Base-by-base conservation (phyloP, 106 monocot species). In the Apostasia ramifera region DNA sequence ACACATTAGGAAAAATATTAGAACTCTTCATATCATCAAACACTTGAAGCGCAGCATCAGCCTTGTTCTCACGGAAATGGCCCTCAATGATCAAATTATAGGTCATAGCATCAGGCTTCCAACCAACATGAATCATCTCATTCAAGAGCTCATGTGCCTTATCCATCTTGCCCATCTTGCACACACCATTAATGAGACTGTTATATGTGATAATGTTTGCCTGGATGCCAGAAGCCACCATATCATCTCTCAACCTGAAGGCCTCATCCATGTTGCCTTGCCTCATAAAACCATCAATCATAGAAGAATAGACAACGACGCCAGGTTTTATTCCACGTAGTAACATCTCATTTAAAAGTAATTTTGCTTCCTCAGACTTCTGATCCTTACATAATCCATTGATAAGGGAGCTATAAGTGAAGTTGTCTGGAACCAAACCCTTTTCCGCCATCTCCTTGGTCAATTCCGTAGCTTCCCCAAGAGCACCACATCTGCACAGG, bases 281-380 rank as follows among this genome's bases (percentile, higher is more conserved):
- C 69, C 77, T 81, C 80, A 86, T 83, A 51, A 86, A 88, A 13
- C 94, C 94, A 74, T 95, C 94, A 52, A 88, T 91, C 65, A 91
- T 79, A 47, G 81, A 61, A 37, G 83, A 59, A 68, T 86, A 95
- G 56, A 79, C 76, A 14, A 75, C 44, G 7, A 79, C 66, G 68
- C 71, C 73, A 66, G 83, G 90, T 13, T 59, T 66, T 53, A 94
- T n/a, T 0, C 80, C 79, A 47, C 52, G 40, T 5, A 14, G 15
- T 51, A 15, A 50, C 87, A 90, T 94, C 73, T 94, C 90, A 57
- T 83, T 65, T 7, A 90, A 57, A 62, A 94, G 53, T 37, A 62
- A 10, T 47, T 55, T 81, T 61, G 84, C 94, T 64, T 87, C 83
- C 7, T 59, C 57, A 7, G 81, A 74, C 63, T 63, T 76, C 14